Conservation (phyloP, 192 early-diverging fungal species). For the Lobulomyces angularis region DNA sequence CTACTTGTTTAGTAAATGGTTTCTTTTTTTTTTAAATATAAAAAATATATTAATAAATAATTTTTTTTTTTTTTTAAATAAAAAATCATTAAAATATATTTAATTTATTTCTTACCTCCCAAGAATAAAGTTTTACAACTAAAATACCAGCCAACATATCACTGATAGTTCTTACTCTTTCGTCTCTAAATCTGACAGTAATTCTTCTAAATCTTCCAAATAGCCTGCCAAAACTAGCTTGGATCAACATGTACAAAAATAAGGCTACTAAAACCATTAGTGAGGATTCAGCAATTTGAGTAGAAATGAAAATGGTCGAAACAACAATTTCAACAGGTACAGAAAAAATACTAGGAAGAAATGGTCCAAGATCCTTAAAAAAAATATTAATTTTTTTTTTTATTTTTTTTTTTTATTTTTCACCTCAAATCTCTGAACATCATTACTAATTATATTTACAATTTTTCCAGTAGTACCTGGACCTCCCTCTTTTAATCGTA, state of each 20-base stretch:
- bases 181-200: conserved; percentile 19
- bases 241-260: conserved; percentile 23
- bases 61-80: no score
- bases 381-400: no score
- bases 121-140: no score
- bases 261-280: conserved; percentile 16
- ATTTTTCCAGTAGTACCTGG: conserved; percentile 28
- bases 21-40: conserved; percentile 38
- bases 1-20: conserved; percentile 24
- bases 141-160: conserved; percentile 34
- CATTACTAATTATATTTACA: conserved; percentile 32
- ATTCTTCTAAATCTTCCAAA: conserved; percentile 19
- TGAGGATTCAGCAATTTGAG: conserved; percentile 21
- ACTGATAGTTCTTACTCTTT: conserved; percentile 27
- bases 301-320: conserved; percentile 26
- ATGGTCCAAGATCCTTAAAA: no score
- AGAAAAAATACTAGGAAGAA: conserved; percentile 12
- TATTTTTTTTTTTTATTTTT: no score
- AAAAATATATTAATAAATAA: no score
- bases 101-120: no score
- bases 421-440: conserved; percentile 39
- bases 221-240: conserved; percentile 19
- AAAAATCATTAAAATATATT: no score
- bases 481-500: conserved; percentile 23
- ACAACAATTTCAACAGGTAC: conserved; percentile 27